Percentiles rank a stretch among this genome's conserved stretches.
These are phyloP conservation scores for Penicillium waksmanii DNA, from an alignment of 495 filamentous ascomycete species.

Conservation along the genomic window DNA sequence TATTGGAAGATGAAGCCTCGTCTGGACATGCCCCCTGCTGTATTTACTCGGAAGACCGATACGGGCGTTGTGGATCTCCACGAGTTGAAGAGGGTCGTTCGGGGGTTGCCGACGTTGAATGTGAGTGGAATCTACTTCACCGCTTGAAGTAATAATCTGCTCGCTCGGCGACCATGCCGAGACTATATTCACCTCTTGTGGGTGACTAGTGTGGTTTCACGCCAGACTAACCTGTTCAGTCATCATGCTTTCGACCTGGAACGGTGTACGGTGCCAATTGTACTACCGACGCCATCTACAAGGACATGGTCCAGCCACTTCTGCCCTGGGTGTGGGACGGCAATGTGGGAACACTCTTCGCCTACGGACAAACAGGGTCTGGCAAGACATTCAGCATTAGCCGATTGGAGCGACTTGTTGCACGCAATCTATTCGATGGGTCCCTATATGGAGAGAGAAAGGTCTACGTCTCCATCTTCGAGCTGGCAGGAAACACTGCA, in stretches of 20 bases:
- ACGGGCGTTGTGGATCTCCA: constrained; percentile 21
- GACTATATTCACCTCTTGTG: neutral
- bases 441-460: constrained; percentile 24
- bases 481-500: constrained; percentile 36
- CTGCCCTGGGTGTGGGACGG: constrained; percentile 36
- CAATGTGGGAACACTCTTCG: constrained; percentile 41
- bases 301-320: constrained; percentile 26
- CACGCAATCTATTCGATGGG: constrained; percentile 29
- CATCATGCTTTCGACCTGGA: constrained; percentile 16
- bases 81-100: constrained; percentile 14
- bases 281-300: constrained; percentile 29
- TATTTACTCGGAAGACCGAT: constrained; percentile 8
- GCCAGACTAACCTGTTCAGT: constrained; percentile 6
- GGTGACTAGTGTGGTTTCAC: neutral
- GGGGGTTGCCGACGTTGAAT: constrained; percentile 19
- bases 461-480: constrained; percentile 34
- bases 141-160: neutral
- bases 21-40: constrained; percentile 13
- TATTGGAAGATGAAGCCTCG: constrained; percentile 14
- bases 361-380: constrained; percentile 53
- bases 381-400: constrained; percentile 51
- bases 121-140: constrained; percentile 9
- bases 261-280: constrained; percentile 22
- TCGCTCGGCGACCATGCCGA: neutral
- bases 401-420: constrained; percentile 29